Percentiles rank a stretch among this genome's conserved stretches.
Evolutionary conservation across 345 rosid species (phyloP).

Genomic region (Eucalyptus cloeziana): DNA sequence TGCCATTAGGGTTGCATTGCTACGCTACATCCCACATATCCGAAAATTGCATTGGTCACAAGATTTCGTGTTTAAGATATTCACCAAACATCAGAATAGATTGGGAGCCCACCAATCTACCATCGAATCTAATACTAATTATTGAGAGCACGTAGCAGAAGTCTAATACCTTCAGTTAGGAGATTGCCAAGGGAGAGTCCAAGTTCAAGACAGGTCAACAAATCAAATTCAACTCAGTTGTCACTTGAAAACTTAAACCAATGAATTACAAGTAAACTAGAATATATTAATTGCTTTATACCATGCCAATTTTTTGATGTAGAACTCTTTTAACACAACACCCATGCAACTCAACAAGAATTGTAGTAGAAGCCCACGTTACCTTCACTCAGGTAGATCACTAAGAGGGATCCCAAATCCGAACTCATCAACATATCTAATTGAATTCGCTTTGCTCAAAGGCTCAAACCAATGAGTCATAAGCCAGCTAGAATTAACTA

Average conservation of each 20-base stretch:
- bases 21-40: background rate
- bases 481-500: background rate
- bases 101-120: background rate
- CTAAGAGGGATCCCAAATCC: background rate
- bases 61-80: background rate
- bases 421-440: background rate
- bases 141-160: background rate
- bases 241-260: background rate
- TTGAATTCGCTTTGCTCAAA: background rate
- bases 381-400: background rate
- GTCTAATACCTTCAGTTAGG: background rate
- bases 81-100: too few species aligned
- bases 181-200: background rate
- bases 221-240: background rate
- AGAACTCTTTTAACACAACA: background rate
- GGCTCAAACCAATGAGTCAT: fast-evolving
- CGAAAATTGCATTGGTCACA: background rate
- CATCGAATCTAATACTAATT: background rate
- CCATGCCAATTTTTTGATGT: fast-evolving
- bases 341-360: background rate
- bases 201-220: background rate
- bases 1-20: background rate
- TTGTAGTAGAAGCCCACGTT: background rate
- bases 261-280: background rate
- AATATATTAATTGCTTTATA: too few species aligned